phyloP scores from a whole-genome alignment of 1,139 yeast species.

The Magnusiomyces ingens region DNA sequence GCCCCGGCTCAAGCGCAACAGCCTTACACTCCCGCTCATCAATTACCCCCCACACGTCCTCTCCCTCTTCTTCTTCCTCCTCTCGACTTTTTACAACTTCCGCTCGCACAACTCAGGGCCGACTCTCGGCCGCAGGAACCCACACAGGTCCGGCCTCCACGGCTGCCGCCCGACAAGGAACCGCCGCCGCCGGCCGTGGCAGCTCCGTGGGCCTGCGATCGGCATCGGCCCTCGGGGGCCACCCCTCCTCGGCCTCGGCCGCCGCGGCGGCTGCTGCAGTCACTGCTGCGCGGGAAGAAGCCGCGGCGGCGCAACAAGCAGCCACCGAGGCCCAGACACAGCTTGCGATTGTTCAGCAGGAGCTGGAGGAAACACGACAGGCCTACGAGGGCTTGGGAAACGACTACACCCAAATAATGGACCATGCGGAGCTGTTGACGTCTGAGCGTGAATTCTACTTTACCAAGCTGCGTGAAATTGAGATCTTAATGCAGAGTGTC shows the following conservation, averaged over 20 bases:
- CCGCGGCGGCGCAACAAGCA: slow-evolving; percentile 8
- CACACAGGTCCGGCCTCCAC: no score
- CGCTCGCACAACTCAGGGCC: no score
- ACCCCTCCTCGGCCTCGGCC: not conserved
- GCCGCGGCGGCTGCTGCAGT: not conserved
- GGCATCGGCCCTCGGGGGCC: not conserved
- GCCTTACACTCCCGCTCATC: no score
- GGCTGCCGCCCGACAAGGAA: no score
- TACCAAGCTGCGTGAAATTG: slow-evolving; percentile 82
- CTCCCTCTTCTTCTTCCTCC: no score
- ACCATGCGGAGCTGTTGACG: slow-evolving; percentile 37
- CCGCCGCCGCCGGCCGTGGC: no score
- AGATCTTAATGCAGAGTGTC: slow-evolving; percentile 65
- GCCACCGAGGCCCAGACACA: slow-evolving; percentile 12
- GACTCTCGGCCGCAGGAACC: no score
- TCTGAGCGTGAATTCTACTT: slow-evolving; percentile 83
- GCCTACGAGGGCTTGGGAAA: slow-evolving; percentile 36
- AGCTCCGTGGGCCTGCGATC: no score
- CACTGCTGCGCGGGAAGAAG: slow-evolving; percentile 17
- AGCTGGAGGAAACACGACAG: slow-evolving; percentile 18
- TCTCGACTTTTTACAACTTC: no score
- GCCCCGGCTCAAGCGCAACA: no score
- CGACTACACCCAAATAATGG: slow-evolving; percentile 46
- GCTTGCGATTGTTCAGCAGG: not conserved
- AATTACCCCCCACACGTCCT: no score